phyloP scores from a whole-genome alignment of 257 asterid species.

The Gynochthodes officinalis region DNA sequence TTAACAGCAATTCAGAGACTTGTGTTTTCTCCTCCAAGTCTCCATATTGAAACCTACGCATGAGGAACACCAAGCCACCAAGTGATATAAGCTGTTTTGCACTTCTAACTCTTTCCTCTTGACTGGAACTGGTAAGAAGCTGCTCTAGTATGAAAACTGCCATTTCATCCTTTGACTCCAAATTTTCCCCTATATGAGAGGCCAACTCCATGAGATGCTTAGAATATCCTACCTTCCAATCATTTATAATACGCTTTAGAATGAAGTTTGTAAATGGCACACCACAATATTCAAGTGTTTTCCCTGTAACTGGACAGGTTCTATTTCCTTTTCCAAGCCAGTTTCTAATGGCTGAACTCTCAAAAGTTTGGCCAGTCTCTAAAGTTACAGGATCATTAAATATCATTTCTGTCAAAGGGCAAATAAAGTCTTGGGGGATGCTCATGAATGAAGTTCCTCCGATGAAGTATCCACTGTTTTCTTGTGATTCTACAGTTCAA shows the following conservation, averaged over 20 bases:
- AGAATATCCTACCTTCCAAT: conserved; percentile 56
- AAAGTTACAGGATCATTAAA: conserved; percentile 75
- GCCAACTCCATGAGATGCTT: conserved; percentile 36
- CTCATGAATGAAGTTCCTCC: conserved; percentile 24
- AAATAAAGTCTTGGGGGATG: conserved; percentile 59
- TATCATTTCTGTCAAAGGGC: conserved; percentile 59
- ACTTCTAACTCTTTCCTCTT: conserved; percentile 39
- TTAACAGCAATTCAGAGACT: conserved; percentile 38
- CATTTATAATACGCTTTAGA: conserved; percentile 53
- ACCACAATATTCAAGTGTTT: conserved; percentile 34
- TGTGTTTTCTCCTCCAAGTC: conserved; percentile 38
- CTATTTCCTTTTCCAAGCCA: conserved; percentile 53
- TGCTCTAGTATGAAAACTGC: conserved; percentile 42
- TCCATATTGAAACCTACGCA: conserved; percentile 44
- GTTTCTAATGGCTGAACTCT: conserved; percentile 50
- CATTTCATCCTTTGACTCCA: conserved; percentile 29
- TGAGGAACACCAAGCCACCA: conserved; percentile 60
- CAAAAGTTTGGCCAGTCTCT: conserved; percentile 77
- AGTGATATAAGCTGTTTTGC: conserved; percentile 46
- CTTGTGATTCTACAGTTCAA: conserved; percentile 32
- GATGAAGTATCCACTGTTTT: conserved; percentile 12
- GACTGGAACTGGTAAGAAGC: conserved; percentile 40
- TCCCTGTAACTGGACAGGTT: conserved; percentile 67
- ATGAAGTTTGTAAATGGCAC: conserved; percentile 61
- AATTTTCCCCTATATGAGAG: conserved; percentile 22